These are phyloP conservation scores for Coprinopsis strossmayeri DNA, from an alignment of 768 basidiomycete species.

Conservation along the genomic window DNA sequence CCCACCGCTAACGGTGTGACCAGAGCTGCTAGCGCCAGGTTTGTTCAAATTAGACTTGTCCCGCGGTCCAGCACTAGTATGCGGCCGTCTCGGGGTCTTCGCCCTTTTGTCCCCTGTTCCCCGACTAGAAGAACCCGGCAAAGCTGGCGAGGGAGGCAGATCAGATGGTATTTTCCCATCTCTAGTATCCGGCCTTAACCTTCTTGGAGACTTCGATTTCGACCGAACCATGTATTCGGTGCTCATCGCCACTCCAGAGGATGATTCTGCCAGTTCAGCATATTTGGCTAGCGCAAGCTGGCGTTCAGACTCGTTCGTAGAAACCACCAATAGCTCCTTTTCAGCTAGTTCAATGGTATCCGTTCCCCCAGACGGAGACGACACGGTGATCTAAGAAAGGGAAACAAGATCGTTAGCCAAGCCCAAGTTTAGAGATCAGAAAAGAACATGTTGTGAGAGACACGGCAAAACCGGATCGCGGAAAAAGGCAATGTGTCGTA, in stretches of 20 bases:
- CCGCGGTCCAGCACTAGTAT: conserved; percentile 69
- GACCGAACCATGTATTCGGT: conserved; percentile 28
- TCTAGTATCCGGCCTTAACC: conserved; percentile 29
- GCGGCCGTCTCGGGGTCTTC: conserved; percentile 46
- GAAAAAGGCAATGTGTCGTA: conserved; percentile 10
- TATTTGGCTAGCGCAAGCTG: conserved; percentile 57
- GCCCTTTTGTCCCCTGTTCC: conserved; percentile 13
- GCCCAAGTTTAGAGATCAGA: background rate
- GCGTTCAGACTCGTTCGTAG: conserved; percentile 65
- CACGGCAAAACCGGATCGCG: conserved; percentile 8
- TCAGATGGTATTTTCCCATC: conserved; percentile 17
- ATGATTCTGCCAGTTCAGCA: conserved; percentile 32
- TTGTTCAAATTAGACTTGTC: conserved; percentile 38
- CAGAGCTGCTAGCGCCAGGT: conserved; percentile 1
- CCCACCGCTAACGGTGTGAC: conserved; percentile 4
- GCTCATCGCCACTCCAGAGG: conserved; percentile 9
- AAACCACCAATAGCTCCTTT: conserved; percentile 58
- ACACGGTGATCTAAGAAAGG: conserved; percentile 34
- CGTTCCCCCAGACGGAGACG: conserved; percentile 47
- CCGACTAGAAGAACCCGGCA: background rate
- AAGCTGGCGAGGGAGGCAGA: conserved; percentile 30
- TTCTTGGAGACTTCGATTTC: conserved; percentile 54
- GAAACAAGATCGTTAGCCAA: background rate
- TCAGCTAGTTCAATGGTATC: conserved; percentile 68
- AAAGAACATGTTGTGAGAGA: background rate